Evolutionary conservation across 2,329 filamentous ascomycete genomes (phyloP).

Genomic region (Neocatenulostroma microsporum): DNA sequence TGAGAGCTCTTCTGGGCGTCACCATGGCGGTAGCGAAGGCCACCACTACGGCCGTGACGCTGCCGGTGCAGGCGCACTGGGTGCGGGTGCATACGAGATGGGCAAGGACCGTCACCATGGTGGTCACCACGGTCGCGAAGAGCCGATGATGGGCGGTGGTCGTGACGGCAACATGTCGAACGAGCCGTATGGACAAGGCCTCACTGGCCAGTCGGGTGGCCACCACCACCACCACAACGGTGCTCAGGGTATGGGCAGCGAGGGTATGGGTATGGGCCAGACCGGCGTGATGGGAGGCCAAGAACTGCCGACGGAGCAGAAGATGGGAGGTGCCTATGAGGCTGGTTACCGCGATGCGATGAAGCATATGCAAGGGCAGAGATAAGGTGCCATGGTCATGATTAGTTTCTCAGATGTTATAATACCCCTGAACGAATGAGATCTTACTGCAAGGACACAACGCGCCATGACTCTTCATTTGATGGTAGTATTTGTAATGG

Average conservation of each 20-base stretch:
- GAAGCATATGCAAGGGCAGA: too few species aligned
- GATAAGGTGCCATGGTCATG: too few species aligned
- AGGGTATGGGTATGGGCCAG: background rate
- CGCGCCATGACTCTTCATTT: too few species aligned
- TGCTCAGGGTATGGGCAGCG: background rate
- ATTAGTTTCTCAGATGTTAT: too few species aligned
- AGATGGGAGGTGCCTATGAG: slow-evolving; percentile 11
- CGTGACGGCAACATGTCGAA: background rate
- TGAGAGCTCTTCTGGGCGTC: too few species aligned
- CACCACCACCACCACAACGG: background rate
- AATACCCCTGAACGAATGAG: too few species aligned
- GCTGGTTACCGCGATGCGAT: slow-evolving; percentile 11
- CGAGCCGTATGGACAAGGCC: too few species aligned
- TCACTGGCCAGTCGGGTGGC: background rate
- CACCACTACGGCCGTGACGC: slow-evolving; percentile 23
- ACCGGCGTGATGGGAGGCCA: background rate
- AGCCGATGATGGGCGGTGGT: background rate
- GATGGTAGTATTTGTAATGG: too few species aligned
- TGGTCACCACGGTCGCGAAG: background rate
- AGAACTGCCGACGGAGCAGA: slow-evolving; percentile 3
- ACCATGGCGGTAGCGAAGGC: slow-evolving; percentile 4
- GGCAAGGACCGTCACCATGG: background rate
- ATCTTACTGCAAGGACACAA: too few species aligned
- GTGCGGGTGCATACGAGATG: background rate
- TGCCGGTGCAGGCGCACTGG: slow-evolving; percentile 15